A percentile compares a stretch with the other conserved stretches of the same genome.
Conservation (phyloP, 2,329 filamentous ascomycete species). For the Thermochaetoides dissita region DNA sequence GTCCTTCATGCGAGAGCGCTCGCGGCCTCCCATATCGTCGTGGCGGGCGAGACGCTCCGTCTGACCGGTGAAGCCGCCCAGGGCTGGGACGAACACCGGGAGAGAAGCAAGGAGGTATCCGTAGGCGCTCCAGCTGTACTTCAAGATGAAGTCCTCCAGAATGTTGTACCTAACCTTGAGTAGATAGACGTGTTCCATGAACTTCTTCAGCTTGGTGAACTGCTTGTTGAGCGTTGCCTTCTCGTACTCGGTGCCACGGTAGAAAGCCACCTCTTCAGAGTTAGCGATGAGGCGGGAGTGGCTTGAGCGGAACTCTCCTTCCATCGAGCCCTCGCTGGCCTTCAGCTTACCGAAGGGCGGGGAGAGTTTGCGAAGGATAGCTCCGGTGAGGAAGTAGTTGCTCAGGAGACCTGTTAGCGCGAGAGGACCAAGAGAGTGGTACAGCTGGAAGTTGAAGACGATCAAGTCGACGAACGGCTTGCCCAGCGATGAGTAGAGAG, state of each 20-base stretch:
- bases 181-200: slow-evolving; percentile 98
- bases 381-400: slow-evolving; percentile 91
- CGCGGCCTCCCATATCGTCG: slow-evolving; percentile 42
- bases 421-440: slow-evolving; percentile 75
- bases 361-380: slow-evolving; percentile 72
- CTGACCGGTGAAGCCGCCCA: slow-evolving; percentile 70
- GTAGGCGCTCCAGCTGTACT: slow-evolving; percentile 97
- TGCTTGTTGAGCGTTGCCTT: slow-evolving; percentile 83
- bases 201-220: slow-evolving; percentile 81
- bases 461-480: slow-evolving; percentile 95
- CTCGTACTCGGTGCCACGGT: slow-evolving; percentile 89
- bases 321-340: slow-evolving; percentile 84
- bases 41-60: slow-evolving; percentile 45
- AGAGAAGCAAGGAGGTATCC: slow-evolving; percentile 88
- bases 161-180: slow-evolving; percentile 98
- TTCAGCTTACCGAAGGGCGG: slow-evolving; percentile 95
- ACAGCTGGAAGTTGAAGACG: slow-evolving; percentile 96
- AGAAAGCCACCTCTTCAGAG: slow-evolving; percentile 94
- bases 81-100: slow-evolving; percentile 85
- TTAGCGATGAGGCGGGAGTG: slow-evolving; percentile 91
- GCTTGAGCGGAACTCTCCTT: slow-evolving; percentile 85
- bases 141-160: slow-evolving; percentile 92
- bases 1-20: slow-evolving; percentile 85
- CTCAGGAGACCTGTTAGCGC: slow-evolving; percentile 74
- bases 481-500: slow-evolving; percentile 89